Percentiles rank a stretch among this genome's conserved stretches.
phyloP scores from a whole-genome alignment of 2,329 filamentous ascomycete species.

The Neofusicoccum sp. region DNA sequence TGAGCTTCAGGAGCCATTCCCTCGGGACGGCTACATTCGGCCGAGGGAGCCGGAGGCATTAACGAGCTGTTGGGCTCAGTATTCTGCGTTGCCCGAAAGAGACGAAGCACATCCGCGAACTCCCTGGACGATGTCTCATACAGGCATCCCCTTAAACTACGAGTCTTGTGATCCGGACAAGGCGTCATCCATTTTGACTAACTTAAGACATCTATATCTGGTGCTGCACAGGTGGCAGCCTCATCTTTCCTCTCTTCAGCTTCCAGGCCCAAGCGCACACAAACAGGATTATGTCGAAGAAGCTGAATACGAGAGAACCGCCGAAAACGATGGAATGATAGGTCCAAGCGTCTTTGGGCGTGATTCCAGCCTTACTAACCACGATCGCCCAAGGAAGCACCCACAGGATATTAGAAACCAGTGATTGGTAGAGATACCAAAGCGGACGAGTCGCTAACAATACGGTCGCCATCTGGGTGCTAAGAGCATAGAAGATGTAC shows the following conservation, averaged over 20 bases:
- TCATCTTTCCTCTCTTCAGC: slow-evolving; percentile 32
- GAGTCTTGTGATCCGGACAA: no score
- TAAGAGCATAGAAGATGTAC: slow-evolving; percentile 69
- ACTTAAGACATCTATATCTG: not conserved
- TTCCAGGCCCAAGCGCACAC: slow-evolving; percentile 56
- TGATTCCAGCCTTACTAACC: slow-evolving; percentile 44
- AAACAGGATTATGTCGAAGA: slow-evolving; percentile 57
- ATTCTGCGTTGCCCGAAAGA: no score
- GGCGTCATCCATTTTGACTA: not conserved
- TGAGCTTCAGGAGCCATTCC: not conserved
- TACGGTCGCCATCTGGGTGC: slow-evolving; percentile 66
- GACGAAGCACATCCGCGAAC: no score
- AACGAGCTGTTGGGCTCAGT: not conserved
- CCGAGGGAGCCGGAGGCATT: not conserved
- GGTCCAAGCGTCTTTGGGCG: slow-evolving; percentile 62
- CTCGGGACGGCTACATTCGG: not conserved
- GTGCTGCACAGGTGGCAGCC: not conserved
- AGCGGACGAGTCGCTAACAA: slow-evolving; percentile 64
- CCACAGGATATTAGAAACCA: slow-evolving; percentile 68
- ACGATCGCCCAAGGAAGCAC: slow-evolving; percentile 73
- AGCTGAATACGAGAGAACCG: slow-evolving; percentile 68
- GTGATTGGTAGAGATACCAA: slow-evolving; percentile 70
- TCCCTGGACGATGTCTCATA: no score
- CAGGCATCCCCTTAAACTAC: no score
- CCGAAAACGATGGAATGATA: slow-evolving; percentile 70